Evolutionary conservation across 306 rosid genomes (phyloP).

Genomic region (Begonia fuchsioides): DNA sequence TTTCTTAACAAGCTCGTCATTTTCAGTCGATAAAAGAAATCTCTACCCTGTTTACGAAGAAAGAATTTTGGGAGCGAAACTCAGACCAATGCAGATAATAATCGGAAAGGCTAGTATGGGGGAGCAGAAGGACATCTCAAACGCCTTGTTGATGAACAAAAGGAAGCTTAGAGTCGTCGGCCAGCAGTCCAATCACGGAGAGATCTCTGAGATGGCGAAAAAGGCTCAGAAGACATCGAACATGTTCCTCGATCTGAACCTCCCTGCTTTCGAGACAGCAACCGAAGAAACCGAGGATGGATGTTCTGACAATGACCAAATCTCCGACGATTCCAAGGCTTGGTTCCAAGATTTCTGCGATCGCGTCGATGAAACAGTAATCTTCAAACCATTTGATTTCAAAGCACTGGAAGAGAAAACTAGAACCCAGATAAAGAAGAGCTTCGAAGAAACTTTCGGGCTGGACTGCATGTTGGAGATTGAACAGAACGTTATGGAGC

Average conservation of each 20-base stretch:
- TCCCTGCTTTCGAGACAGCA: conserved; percentile 61
- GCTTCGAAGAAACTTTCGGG: conserved; percentile 36
- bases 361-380: conserved; percentile 45
- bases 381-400: conserved; percentile 60
- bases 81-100: conserved; percentile 37
- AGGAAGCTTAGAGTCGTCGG: conserved; percentile 42
- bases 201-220: conserved; percentile 36
- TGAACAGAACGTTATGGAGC: conserved; percentile 47
- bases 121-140: conserved; percentile 18
- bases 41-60: conserved; percentile 41
- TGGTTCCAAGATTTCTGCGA: conserved; percentile 58
- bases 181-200: conserved; percentile 26
- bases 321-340: conserved; percentile 25
- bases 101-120: conserved; percentile 28
- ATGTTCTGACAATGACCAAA: conserved; percentile 22
- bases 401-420: conserved; percentile 45
- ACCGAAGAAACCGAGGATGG: conserved; percentile 18
- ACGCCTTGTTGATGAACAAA: conserved; percentile 44
- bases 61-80: conserved; percentile 31
- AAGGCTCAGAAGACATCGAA: conserved; percentile 46
- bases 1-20: conserved; percentile 33
- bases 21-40: conserved; percentile 14
- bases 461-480: conserved; percentile 34
- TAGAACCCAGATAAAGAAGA: conserved; percentile 24
- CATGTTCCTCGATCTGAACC: conserved; percentile 64